A percentile compares a stretch with the other conserved stretches of the same genome.
phyloP scores from a whole-genome alignment of 805 yeast genomes.

The Starmerella cellae region DNA sequence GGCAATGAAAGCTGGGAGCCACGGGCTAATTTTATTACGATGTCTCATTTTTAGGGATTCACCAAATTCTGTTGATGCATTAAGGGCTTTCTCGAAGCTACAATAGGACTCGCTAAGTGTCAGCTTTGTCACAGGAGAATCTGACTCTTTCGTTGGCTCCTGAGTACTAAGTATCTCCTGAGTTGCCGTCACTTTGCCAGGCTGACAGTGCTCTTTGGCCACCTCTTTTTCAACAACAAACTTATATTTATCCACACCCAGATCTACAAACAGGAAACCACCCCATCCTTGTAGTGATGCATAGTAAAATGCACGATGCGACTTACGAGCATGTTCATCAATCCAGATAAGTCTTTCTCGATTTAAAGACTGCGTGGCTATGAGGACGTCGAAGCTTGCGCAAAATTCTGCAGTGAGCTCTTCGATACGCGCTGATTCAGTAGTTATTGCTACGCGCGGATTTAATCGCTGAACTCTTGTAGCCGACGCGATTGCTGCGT shows the following conservation, averaged over 20 bases:
- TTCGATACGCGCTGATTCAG: slow-evolving; percentile 30
- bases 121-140: slow-evolving; percentile 30
- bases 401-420: slow-evolving; percentile 31
- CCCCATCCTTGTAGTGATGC: slow-evolving; percentile 65
- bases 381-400: slow-evolving; percentile 49
- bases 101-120: slow-evolving; percentile 21
- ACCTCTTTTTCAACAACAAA: slow-evolving; percentile 23
- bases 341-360: slow-evolving; percentile 32
- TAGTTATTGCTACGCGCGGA: slow-evolving; percentile 51
- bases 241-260: slow-evolving; percentile 41
- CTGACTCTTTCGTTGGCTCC: slow-evolving; percentile 26
- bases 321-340: slow-evolving; percentile 43
- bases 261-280: slow-evolving; percentile 71
- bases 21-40: slow-evolving; percentile 37
- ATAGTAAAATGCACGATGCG: slow-evolving; percentile 52
- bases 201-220: slow-evolving; percentile 30
- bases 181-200: slow-evolving; percentile 37
- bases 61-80: slow-evolving; percentile 12
- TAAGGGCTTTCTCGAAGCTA: slow-evolving; percentile 17
- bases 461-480: slow-evolving; percentile 58
- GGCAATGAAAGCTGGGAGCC: slow-evolving; percentile 48
- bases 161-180: slow-evolving; percentile 34
- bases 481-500: slow-evolving; percentile 35
- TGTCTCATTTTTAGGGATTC: slow-evolving; percentile 26
- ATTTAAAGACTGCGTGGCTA: slow-evolving; percentile 52